Evolutionary conservation across 768 basidiomycete genomes (phyloP).

Genomic region (Panaeolus cyanescens): DNA sequence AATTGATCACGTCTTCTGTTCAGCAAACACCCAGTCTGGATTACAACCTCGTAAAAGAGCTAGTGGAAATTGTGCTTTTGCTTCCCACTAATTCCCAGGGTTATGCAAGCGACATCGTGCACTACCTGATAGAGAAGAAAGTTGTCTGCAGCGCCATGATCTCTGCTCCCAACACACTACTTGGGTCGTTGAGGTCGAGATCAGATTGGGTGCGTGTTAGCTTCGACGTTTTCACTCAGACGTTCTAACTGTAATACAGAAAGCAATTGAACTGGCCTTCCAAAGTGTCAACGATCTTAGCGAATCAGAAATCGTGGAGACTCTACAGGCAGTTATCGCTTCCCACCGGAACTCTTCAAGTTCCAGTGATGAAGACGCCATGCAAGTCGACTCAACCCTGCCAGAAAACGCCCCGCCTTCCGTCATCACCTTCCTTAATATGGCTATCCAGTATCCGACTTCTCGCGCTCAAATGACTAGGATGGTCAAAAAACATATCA

Average conservation of each 20-base stretch:
- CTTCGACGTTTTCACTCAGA: background rate
- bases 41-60: slow-evolving; percentile 60
- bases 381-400: slow-evolving; percentile 33
- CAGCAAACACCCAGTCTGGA: slow-evolving; percentile 16
- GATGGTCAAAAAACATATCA: slow-evolving; percentile 52
- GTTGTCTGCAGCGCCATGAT: slow-evolving; percentile 66
- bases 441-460: slow-evolving; percentile 38
- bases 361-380: slow-evolving; percentile 39
- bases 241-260: slow-evolving; percentile 23
- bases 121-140: slow-evolving; percentile 56
- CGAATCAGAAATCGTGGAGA: slow-evolving; percentile 62
- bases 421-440: slow-evolving; percentile 37
- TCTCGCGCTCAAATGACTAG: slow-evolving; percentile 42
- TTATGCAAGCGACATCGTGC: slow-evolving; percentile 60
- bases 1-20: background rate
- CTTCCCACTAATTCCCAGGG: slow-evolving; percentile 30
- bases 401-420: slow-evolving; percentile 19
- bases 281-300: slow-evolving; percentile 60
- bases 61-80: slow-evolving; percentile 53
- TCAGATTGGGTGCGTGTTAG: slow-evolving; percentile 76
- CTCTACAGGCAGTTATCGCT: slow-evolving; percentile 46
- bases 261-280: slow-evolving; percentile 53
- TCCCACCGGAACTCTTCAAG: slow-evolving; percentile 27
- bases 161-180: slow-evolving; percentile 46
- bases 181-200: slow-evolving; percentile 51